Evolutionary conservation across 2,329 filamentous ascomycete genomes (phyloP), one percentile per base, ranked within the genome.

Genomic region (Aspergillus tanneri): DNA sequence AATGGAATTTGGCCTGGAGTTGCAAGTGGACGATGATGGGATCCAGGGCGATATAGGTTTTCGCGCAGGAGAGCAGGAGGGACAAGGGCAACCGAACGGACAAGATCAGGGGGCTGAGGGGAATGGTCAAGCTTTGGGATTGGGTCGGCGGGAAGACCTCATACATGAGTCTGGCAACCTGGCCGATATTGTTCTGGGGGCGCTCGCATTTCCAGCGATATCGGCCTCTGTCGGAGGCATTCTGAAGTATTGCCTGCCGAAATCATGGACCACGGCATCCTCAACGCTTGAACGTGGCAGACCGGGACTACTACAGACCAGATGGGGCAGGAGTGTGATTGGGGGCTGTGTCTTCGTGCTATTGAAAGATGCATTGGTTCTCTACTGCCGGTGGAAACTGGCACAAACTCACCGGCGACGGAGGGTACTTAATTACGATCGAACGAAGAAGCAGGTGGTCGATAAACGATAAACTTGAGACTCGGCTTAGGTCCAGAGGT

Each of bases 301-400:
- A 3, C 81, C 81, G 0, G 85, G 87, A 0, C 75, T 97, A 21
- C 68, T 99, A 24, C 88, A 93, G 63, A 82, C 87, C 58, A 83
- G 85, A 49, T 97, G 93, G 90, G 93, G 90, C 1, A 79, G 93
- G 47, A 96, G 88, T 61, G 76, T 99, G 2, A 79, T 93, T 1
- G 93, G 93, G 1, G 93, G 93, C 0, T 93, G 89, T 64, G 72
- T 95, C 16, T 96, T 92, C 61, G 85, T 97, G 12, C 84, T 96
- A 8, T 69, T 96, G 43, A 93, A 92, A 67, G 84, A 86, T 65
- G 79, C 79, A 5, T 59, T 85, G 25, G 71, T 82, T 58, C 68
- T 85, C 2, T 86, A 85, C 59, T 82, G 72, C 41, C 69, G 74
- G 47, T 77, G 74, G 70, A 74, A 71, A 52, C 55, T 75, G 36